Conservation (phyloP, 176 grass and related monocot genomes). For the Juncus inflexus region DNA sequence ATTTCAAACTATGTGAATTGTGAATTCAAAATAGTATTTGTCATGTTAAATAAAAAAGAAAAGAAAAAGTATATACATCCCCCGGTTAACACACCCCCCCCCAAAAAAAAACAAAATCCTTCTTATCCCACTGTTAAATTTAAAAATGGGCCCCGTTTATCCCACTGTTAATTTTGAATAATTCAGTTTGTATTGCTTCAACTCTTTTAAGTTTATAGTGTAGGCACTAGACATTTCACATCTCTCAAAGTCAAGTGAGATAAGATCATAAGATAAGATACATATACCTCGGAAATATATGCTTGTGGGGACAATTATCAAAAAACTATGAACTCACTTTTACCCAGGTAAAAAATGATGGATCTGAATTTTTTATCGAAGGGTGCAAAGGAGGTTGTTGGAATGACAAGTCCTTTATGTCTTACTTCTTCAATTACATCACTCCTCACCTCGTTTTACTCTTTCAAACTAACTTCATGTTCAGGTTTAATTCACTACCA, state of each 20-base stretch:
- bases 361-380: constrained; percentile 11
- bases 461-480: constrained; percentile 6
- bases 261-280: too few species aligned
- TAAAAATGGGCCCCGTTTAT: too few species aligned
- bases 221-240: background rate
- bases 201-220: constrained; percentile 1
- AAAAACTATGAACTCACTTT: constrained; percentile 5
- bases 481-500: constrained; percentile 19
- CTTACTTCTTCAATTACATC: constrained; percentile 33
- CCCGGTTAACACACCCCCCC: too few species aligned
- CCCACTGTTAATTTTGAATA: too few species aligned
- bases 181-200: background rate
- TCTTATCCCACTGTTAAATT: too few species aligned
- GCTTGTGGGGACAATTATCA: background rate
- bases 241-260: too few species aligned
- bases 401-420: constrained; percentile 28
- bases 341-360: constrained; percentile 25
- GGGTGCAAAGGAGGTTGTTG: constrained; percentile 13
- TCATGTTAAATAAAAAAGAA: too few species aligned
- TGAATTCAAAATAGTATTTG: too few species aligned
- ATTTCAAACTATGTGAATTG: too few species aligned
- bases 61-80: too few species aligned
- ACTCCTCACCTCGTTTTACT: constrained; percentile 14
- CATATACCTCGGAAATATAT: background rate
- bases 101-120: too few species aligned